A percentile compares a stretch with the other conserved stretches of the same genome.
phyloP scores from a whole-genome alignment of 495 filamentous ascomycete genomes.

The Xylaria palmicola region DNA sequence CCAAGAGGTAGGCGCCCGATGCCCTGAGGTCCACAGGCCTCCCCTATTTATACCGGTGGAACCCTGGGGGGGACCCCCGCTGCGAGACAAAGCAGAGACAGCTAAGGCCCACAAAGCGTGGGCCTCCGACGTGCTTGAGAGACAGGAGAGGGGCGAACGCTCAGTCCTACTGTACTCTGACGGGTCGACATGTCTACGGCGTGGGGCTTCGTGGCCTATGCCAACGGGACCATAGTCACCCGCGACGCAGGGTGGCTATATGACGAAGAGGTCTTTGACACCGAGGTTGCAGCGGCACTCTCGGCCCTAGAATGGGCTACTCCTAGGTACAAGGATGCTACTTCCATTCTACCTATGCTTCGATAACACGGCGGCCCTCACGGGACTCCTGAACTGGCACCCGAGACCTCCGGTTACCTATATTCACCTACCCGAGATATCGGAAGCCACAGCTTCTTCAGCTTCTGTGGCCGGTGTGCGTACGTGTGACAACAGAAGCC shows the following conservation, averaged over 20 bases:
- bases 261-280: not conserved
- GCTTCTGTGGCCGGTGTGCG: no score
- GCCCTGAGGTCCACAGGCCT: not conserved
- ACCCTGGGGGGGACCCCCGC: not conserved
- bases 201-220: not conserved
- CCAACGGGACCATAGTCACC: not conserved
- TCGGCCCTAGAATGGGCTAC: no score
- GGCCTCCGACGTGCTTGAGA: not conserved
- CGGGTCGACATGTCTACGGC: not conserved
- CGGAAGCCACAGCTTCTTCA: no score
- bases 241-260: not conserved
- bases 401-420: no score
- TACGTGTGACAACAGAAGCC: no score
- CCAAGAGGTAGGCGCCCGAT: not conserved
- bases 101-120: not conserved
- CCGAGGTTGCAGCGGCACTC: no score
- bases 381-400: no score
- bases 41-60: not conserved
- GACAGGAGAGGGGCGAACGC: not conserved
- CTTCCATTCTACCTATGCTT: no score
- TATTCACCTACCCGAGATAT: no score
- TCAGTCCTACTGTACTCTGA: not conserved
- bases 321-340: no score
- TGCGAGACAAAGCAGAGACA: not conserved
- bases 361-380: no score